Base-by-base conservation (phyloP, 179 eudicot species). In the Patellifolia procumbens region DNA sequence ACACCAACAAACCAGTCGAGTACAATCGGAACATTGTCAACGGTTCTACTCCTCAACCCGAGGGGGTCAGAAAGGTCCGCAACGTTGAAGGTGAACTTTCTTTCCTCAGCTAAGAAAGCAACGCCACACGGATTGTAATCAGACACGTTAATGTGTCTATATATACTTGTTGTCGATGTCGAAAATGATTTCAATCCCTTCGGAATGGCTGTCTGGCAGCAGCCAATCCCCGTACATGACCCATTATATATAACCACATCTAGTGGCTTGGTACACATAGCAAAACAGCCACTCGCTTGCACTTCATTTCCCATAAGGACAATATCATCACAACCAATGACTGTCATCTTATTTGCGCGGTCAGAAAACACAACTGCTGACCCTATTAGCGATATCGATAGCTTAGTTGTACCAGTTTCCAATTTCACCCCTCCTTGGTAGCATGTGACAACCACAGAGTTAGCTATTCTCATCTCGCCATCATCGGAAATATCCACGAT, bases 1-100 rank as follows among this genome's bases (percentile, higher is more conserved):
- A 49, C 58, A 4, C 84, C 86, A 37, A 89, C 68, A 16, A 71
- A 76, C 90, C 89, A 89, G 26, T 89, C 89, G n/a, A 89, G 71
- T 43, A 83, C 62, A n/a, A 85, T 63, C 0, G 87, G 85, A 34
- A 82, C 81, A 68, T 26, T 56, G 31, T 60, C 28, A 5, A 0
- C 34, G 4, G 55, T 68, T 17, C 7, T 49, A 4, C 75, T 32
- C 3, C 0, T 0, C 13, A 87, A 79, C 0, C 3, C 7, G 0
- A 10, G 29, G 26, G 4, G 42, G 42, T 75, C 70, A 0, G 31
- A 24, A 26, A 88, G 63, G 70, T 79, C 77, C 0, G 20, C 53
- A 0, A 10, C 15, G 17, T 70, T 69, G 64, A 88, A 88, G 46
- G 4, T 49, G 59, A 81, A 86, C 15, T 32, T 68, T 8, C 22